These are phyloP conservation scores for Eucalyptus erythrocorys DNA, from an alignment of 345 rosid genomes.

Conservation along the genomic window DNA sequence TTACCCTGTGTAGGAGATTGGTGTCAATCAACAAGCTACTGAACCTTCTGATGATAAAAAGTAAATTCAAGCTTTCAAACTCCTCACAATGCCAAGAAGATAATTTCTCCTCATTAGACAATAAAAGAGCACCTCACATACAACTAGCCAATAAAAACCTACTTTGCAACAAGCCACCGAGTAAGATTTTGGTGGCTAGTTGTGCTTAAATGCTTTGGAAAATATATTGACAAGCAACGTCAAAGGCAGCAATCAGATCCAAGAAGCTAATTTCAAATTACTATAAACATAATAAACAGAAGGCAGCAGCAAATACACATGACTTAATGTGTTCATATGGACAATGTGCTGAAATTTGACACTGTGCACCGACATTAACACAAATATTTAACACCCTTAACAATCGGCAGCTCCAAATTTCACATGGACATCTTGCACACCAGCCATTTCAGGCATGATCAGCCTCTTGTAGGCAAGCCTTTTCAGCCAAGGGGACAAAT, in stretches of 20 bases:
- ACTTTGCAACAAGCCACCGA: background rate
- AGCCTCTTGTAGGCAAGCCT: background rate
- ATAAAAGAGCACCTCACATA: background rate
- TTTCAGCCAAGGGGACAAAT: background rate
- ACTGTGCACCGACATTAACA: background rate
- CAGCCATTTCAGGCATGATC: background rate
- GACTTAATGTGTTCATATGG: background rate
- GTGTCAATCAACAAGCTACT: background rate
- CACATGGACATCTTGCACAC: background rate
- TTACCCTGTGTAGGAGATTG: constrained; percentile 36
- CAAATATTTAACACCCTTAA: background rate
- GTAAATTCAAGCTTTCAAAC: background rate
- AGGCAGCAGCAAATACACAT: background rate
- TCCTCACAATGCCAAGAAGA: background rate
- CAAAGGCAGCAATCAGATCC: background rate
- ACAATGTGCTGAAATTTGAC: background rate
- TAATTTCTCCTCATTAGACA: background rate
- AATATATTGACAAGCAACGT: background rate
- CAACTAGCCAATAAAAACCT: background rate
- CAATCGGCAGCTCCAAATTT: background rate
- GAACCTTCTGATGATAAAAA: background rate
- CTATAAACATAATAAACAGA: background rate
- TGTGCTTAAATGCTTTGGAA: background rate
- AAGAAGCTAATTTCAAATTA: background rate
- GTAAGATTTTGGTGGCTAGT: background rate